Evolutionary conservation across 1,139 yeast species (phyloP), one percentile per base, ranked within the genome.

Genomic region (Saccharomycopsis hybrid): DNA sequence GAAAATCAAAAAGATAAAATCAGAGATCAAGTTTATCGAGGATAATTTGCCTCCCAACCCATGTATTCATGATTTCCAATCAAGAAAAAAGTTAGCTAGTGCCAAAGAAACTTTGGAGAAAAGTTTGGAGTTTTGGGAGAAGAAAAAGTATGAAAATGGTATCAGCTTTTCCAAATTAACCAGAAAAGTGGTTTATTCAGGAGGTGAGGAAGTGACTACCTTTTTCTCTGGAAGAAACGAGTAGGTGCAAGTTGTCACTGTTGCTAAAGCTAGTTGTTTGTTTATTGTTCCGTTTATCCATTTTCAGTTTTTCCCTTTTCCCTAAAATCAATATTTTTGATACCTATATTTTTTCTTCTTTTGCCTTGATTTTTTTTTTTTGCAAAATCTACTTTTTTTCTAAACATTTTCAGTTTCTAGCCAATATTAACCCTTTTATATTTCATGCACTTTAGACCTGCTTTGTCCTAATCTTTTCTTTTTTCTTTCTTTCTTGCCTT

Each of bases 71-170:
- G 56, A 54, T 43, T 49, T 54, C 29, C 50, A 54, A 39, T 41
- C 50, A 25, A 44, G 56, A 36, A 52, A 50, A 43, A 54, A 54
- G 30, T 42, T 54, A 24, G 32, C 27, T 5, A 47, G 37, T 5
- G 56, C 56, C 27, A 54, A 50, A 37, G 48, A 48, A 39, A 47
- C 49, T 9, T 43, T 54, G 29, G 44, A 38, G 28, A 53, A 54
- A 37, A 50, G 40, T 24, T 47, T 54, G 44, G 57, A 54, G 40
- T 54, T 53, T 39, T 52, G 56, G 57, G 57, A 54, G 38, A 54
- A 54, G 52, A 52, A 54, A 37, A 51, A 54, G 44, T 54, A 54
- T 40, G 57, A 54, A 43, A 54, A 52, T 43, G 57, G 57, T 11
- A 54, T 54, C 13, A 41, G 39, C 25, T 51, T 54, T 37, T 45